Conservation (phyloP, 495 filamentous ascomycete species). For the Podospora conica region DNA sequence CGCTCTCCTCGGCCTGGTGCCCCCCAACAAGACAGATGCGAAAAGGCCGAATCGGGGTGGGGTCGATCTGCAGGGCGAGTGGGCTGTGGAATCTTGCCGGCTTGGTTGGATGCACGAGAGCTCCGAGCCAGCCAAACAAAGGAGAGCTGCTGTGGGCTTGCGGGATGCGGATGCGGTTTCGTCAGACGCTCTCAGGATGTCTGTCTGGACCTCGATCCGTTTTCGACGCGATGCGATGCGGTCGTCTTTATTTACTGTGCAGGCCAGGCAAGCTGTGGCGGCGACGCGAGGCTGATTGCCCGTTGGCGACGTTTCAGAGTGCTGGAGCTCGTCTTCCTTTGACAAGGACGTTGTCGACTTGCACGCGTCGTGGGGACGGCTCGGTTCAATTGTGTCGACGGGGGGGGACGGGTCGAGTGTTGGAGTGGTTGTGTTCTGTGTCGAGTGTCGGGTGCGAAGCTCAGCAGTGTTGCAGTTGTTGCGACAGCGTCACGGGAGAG, state of each 20-base stretch:
- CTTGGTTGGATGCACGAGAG: not conserved
- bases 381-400: not conserved
- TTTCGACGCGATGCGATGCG: not conserved
- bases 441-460: slow-evolving; percentile 3
- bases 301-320: slow-evolving; percentile 7
- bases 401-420: not conserved
- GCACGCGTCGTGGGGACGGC: slow-evolving; percentile 1
- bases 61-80: not conserved
- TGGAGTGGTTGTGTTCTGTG: slow-evolving; percentile 1
- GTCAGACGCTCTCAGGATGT: not conserved
- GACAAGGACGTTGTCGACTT: not conserved
- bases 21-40: not conserved
- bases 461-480: not conserved
- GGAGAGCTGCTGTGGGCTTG: not conserved
- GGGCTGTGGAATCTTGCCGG: not conserved
- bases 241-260: not conserved
- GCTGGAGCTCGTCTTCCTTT: not conserved
- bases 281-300: not conserved
- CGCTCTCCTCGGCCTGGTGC: too few relatives aligned
- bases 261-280: not conserved
- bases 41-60: not conserved
- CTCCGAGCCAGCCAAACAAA: not conserved
- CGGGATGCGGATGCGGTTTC: not conserved
- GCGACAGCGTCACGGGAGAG: not conserved
- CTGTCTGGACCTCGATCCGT: too few relatives aligned